Percentiles rank a stretch among this genome's conserved stretches.
These are phyloP conservation scores for Coprinopsis strossmayeri DNA, from an alignment of 768 basidiomycete genomes.

Conservation along the genomic window DNA sequence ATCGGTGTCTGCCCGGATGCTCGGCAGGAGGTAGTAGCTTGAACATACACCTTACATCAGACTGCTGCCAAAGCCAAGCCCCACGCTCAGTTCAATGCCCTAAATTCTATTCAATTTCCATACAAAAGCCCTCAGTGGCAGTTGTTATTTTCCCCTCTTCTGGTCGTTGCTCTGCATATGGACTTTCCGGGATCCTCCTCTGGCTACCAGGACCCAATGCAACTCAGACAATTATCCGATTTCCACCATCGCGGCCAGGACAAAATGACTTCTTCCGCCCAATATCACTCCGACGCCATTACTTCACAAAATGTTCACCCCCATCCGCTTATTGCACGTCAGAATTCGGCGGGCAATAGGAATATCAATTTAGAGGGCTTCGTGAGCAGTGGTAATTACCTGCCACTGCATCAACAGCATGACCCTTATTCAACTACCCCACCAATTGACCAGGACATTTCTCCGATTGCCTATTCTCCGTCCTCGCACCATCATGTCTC, in stretches of 20 bases:
- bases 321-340: constrained; percentile 5
- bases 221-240: neutral
- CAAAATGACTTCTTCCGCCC: constrained; percentile 9
- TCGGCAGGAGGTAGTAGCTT: constrained; percentile 10
- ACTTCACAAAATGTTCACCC: constrained; percentile 1
- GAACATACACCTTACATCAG: constrained; percentile 13
- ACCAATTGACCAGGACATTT: constrained; percentile 5
- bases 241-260: constrained; percentile 1
- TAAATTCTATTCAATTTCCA: constrained; percentile 10
- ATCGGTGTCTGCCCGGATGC: constrained; percentile 7
- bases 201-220: constrained; percentile 5
- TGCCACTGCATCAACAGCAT: constrained; percentile 5
- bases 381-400: constrained; percentile 2
- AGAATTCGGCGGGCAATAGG: constrained; percentile 4
- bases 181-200: neutral
- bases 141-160: neutral
- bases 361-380: constrained; percentile 6
- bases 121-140: constrained; percentile 5
- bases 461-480: neutral
- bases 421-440: constrained; percentile 7
- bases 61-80: constrained; percentile 6
- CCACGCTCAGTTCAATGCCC: constrained; percentile 1
- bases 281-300: constrained; percentile 7
- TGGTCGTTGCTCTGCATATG: constrained; percentile 3
- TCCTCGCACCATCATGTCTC: constrained; percentile 7